These are phyloP conservation scores for Sporisorium exsertum DNA, from an alignment of 1,284 basidiomycete genomes.

Conservation along the genomic window DNA sequence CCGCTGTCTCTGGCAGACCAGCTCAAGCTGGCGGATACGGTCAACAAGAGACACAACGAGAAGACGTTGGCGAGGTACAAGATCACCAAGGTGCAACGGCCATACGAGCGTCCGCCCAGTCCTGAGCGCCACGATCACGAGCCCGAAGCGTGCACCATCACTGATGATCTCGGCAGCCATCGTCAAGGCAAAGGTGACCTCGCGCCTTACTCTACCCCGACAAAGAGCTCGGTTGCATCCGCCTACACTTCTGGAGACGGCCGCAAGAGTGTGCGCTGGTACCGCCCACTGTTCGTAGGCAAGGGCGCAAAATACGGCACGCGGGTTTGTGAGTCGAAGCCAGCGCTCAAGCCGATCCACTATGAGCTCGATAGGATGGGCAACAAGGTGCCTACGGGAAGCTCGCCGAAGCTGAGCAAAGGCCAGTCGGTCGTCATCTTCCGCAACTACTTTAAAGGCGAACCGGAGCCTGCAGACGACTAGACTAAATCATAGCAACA, in stretches of 20 bases:
- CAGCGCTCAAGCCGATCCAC: conserved; percentile 41
- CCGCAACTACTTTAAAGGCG: conserved; percentile 50
- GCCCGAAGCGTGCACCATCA: conserved; percentile 45
- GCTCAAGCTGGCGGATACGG: conserved; percentile 43
- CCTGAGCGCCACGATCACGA: conserved; percentile 50
- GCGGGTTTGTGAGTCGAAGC: conserved; percentile 13
- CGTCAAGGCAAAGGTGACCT: conserved; percentile 43
- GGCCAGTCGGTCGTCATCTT: conserved; percentile 45
- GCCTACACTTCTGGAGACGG: neutral
- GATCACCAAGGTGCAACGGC: conserved; percentile 44
- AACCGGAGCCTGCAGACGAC: conserved; percentile 41
- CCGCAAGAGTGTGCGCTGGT: conserved; percentile 42
- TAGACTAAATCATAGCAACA: conserved; percentile 6
- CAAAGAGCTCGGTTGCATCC: conserved; percentile 6
- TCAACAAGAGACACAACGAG: conserved; percentile 52
- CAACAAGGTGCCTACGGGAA: conserved; percentile 38
- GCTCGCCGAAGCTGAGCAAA: conserved; percentile 42
- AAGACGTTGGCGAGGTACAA: conserved; percentile 48
- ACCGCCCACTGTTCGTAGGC: conserved; percentile 46
- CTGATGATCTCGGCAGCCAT: conserved; percentile 38
- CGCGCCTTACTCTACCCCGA: conserved; percentile 34
- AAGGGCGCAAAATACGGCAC: conserved; percentile 38
- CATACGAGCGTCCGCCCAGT: conserved; percentile 47
- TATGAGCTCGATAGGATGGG: conserved; percentile 42
- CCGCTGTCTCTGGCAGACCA: conserved; percentile 44